Evolutionary conservation across 1,284 basidiomycete genomes (phyloP).

Genomic region (Boletus semigastroideus): DNA sequence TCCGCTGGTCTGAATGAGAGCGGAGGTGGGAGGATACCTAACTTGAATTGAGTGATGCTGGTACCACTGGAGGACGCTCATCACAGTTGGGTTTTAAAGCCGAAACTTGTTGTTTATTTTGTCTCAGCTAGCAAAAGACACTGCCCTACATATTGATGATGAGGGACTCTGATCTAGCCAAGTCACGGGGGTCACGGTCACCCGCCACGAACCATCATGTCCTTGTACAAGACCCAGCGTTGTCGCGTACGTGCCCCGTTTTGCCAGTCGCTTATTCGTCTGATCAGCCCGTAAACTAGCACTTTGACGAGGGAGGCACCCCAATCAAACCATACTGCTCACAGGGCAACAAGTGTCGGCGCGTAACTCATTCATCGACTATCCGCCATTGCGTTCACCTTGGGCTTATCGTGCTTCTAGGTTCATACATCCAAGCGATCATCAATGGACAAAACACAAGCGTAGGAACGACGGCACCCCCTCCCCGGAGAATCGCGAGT

Average conservation of each 20-base stretch:
- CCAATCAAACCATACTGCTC: conserved; percentile 43
- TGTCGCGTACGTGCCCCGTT: conserved; percentile 43
- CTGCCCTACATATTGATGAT: too few species aligned
- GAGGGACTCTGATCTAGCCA: too few species aligned
- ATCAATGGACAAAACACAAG: conserved; percentile 40
- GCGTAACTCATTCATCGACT: conserved; percentile 14
- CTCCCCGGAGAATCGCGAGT: conserved; percentile 19
- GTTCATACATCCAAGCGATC: conserved; percentile 52
- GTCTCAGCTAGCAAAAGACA: too few species aligned
- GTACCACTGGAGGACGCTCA: background rate
- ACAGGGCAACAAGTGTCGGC: conserved; percentile 51
- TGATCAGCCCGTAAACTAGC: conserved; percentile 30
- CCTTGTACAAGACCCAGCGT: conserved; percentile 43
- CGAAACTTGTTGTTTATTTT: too few species aligned
- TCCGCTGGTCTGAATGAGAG: conserved; percentile 38
- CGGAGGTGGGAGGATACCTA: conserved; percentile 41
- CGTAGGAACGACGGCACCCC: conserved; percentile 17
- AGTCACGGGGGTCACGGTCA: conserved; percentile 31
- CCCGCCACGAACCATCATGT: conserved; percentile 22
- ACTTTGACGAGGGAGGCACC: conserved; percentile 45
- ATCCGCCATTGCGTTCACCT: conserved; percentile 3
- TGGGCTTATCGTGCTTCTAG: conserved; percentile 31
- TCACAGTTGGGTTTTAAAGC: too few species aligned
- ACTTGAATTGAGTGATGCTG: conserved; percentile 25
- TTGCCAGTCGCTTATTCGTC: conserved; percentile 2